Percentiles rank a stretch among this genome's conserved stretches.
These are phyloP conservation scores for Termitomyces sp. DNA, from an alignment of 768 basidiomycete genomes.

Conservation along the genomic window DNA sequence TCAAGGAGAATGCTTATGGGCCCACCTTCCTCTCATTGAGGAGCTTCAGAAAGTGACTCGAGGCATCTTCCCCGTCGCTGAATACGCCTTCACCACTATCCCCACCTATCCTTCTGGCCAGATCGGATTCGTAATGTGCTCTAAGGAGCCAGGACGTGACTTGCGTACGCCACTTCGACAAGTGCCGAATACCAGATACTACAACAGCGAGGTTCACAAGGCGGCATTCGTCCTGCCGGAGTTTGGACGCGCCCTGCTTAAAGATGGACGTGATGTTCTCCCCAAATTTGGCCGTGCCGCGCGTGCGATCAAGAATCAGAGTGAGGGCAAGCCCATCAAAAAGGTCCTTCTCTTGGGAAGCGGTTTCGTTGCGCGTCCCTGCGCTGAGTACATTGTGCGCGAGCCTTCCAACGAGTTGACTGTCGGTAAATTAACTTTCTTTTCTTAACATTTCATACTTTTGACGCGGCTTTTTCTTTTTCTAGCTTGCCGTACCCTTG, in stretches of 20 bases:
- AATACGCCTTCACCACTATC: constrained; percentile 95
- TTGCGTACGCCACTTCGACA: constrained; percentile 69
- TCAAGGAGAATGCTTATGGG: constrained; percentile 94
- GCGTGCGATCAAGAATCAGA: constrained; percentile 30
- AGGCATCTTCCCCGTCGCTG: constrained; percentile 70
- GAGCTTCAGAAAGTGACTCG: constrained; percentile 65
- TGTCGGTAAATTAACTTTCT: constrained; percentile 49
- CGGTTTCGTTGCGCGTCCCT: constrained; percentile 94
- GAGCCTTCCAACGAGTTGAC: constrained; percentile 79
- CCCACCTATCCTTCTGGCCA: constrained; percentile 99
- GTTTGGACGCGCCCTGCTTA: constrained; percentile 71
- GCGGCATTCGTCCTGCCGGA: constrained; percentile 91
- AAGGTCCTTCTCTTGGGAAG: constrained; percentile 88
- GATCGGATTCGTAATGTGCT: constrained; percentile 90
- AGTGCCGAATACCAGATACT: constrained; percentile 73
- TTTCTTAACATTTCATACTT: background rate
- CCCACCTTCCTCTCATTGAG: constrained; percentile 84
- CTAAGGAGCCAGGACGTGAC: constrained; percentile 67
- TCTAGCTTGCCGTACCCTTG: constrained; percentile 85
- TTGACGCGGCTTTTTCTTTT: constrained; percentile 1
- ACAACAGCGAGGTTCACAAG: constrained; percentile 74
- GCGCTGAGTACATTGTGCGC: constrained; percentile 88
- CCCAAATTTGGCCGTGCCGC: constrained; percentile 73
- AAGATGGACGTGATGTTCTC: constrained; percentile 63
- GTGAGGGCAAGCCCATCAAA: constrained; percentile 36